Percentiles rank a stretch among this genome's conserved stretches.
These are phyloP conservation scores for Erythrophleum ivorense DNA, from an alignment of 331 rosid genomes.

Conservation along the genomic window DNA sequence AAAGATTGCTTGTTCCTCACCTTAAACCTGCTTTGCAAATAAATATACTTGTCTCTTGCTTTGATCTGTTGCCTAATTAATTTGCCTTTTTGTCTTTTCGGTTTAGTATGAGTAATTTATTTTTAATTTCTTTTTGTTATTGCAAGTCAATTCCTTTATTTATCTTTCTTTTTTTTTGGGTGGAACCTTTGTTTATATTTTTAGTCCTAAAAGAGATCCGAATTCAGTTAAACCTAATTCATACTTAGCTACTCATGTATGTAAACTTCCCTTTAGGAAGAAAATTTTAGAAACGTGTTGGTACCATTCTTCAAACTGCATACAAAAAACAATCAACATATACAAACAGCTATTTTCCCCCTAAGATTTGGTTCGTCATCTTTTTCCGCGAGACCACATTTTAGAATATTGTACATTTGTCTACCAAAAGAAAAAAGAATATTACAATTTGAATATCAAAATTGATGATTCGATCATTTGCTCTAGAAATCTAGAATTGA, in stretches of 20 bases:
- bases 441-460: not conserved
- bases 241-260: not conserved
- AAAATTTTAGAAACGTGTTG: not conserved
- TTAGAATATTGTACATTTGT: not conserved
- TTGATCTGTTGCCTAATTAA: constrained; percentile 27
- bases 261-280: not conserved
- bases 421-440: too few relatives aligned
- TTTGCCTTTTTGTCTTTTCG: not conserved
- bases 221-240: not conserved
- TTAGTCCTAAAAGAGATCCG: not conserved
- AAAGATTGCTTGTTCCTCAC: constrained; percentile 49
- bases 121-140: not conserved
- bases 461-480: too few relatives aligned
- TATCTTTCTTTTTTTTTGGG: too few relatives aligned
- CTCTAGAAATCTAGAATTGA: not conserved
- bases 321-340: too few relatives aligned
- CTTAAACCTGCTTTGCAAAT: constrained; percentile 42
- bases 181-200: too few relatives aligned
- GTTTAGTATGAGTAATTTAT: not conserved
- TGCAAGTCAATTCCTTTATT: not conserved
- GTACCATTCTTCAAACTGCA: too few relatives aligned
- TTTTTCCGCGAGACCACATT: not conserved
- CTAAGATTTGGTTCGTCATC: not conserved
- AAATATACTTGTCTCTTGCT: constrained; percentile 18
- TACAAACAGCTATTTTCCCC: not conserved